A percentile compares a stretch with the other conserved stretches of the same genome.
These are phyloP conservation scores for Xylariaceae sp. DNA, from an alignment of 2,329 filamentous ascomycete species.

Conservation along the genomic window DNA sequence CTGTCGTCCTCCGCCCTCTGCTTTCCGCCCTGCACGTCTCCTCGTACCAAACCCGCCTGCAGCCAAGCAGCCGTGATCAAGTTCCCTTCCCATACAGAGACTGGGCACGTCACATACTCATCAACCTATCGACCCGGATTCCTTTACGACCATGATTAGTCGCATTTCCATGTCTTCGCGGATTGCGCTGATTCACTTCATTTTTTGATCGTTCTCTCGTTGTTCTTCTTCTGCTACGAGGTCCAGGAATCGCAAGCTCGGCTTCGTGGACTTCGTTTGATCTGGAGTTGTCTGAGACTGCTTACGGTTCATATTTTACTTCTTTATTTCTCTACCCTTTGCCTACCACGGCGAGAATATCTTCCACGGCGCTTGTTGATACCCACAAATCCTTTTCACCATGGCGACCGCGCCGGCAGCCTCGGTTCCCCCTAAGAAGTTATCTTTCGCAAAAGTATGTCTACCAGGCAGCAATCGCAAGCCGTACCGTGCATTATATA, in stretches of 20 bases:
- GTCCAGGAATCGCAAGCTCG: constrained; percentile 18
- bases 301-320: constrained; percentile 13
- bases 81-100: constrained; percentile 14
- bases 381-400: constrained; percentile 12
- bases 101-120: constrained; percentile 19
- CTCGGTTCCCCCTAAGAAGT: constrained; percentile 30
- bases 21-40: constrained; percentile 13
- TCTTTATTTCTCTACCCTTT: constrained; percentile 5
- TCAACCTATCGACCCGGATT: constrained; percentile 33
- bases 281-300: constrained; percentile 13
- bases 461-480: not conserved
- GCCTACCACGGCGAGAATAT: constrained; percentile 2
- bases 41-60: constrained; percentile 14
- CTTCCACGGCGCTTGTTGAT: not conserved
- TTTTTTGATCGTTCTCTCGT: constrained; percentile 44
- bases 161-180: constrained; percentile 44
- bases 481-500: not conserved
- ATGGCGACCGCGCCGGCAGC: constrained; percentile 30
- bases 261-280: constrained; percentile 19
- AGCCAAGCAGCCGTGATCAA: constrained; percentile 12
- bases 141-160: constrained; percentile 52
- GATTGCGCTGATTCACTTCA: constrained; percentile 50
- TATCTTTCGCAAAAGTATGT: constrained; percentile 34
- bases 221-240: constrained; percentile 22
- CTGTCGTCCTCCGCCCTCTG: constrained; percentile 15